Conservation (phyloP, 495 filamentous ascomycete genomes). For the Sphaerosporella brunnea region DNA sequence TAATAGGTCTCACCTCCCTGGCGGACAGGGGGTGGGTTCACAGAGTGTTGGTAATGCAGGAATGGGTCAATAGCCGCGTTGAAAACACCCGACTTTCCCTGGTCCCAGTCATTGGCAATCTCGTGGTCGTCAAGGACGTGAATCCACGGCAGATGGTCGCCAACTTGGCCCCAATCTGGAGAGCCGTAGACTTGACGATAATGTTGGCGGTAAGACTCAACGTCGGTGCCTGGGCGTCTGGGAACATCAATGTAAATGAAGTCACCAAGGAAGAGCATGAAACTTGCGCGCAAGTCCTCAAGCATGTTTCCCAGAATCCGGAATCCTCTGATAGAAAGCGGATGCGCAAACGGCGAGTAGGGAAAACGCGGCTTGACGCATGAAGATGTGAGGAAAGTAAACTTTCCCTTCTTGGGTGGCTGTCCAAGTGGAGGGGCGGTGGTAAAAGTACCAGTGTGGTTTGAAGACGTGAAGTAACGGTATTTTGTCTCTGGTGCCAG, state of each 20-base stretch:
- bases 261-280: constrained; percentile 98
- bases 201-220: constrained; percentile 62
- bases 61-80: constrained; percentile 67
- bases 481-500: constrained; percentile 49
- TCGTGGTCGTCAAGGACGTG: constrained; percentile 95
- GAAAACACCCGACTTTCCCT: constrained; percentile 55
- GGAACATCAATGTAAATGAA: constrained; percentile 95
- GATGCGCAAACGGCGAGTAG: constrained; percentile 65
- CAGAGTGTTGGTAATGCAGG: constrained; percentile 62
- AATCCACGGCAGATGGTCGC: constrained; percentile 71
- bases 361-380: constrained; percentile 85
- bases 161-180: constrained; percentile 61
- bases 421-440: constrained; percentile 51
- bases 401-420: constrained; percentile 40
- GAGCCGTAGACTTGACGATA: constrained; percentile 89
- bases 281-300: constrained; percentile 34
- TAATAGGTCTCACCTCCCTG: constrained; percentile 58
- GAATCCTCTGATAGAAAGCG: constrained; percentile 64
- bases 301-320: constrained; percentile 40
- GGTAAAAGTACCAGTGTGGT: constrained; percentile 57
- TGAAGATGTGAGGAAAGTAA: constrained; percentile 78
- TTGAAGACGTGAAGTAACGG: constrained; percentile 66
- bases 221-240: constrained; percentile 48
- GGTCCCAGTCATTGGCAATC: constrained; percentile 77
- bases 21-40: constrained; percentile 54